Base-by-base conservation (phyloP, 805 yeast genomes). In the Barnettozyma salicaria region DNA sequence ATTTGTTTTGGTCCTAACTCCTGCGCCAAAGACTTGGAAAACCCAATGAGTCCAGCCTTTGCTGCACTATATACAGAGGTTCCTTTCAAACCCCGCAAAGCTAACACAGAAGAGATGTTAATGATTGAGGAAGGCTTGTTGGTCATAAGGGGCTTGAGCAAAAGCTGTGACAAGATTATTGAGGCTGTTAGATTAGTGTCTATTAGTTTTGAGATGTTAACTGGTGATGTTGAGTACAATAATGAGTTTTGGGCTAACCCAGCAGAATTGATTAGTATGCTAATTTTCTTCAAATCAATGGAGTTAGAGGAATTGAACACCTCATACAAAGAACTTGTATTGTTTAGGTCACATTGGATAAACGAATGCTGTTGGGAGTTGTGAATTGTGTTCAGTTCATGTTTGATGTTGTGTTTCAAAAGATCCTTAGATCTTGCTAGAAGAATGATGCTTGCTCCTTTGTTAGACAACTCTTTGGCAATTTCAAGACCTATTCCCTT, bases 31-130 rank as follows among this genome's bases (percentile, higher is more conserved):
- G 79, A 56, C 30, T 64, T 58, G 0, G 87, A 72, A 47, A 85
- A 76, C 4, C 80, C 80, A 32, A 72, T 59, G 4, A 86, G 50
- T 0, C 87, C 95, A 0, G 80, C 78, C 52, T 86, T 86, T 36
- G 81, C 64, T 0, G 88, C 83, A 0, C 80, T 62, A 48, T 86
- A 86, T 0, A 78, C 78, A 0, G 76, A 44, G 0, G 87, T 69
- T 1, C 94, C 94, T 4, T 71, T 68, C 5, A 47, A 34, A 1
- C 67, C 71, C 1, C 67, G 60, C 4, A 61, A 30, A 0, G 81
- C 75, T 17, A 86, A 59, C 7, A 80, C 67, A 0, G 94, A 83
- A 2, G 90, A 73, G 1, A 86, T 58, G 50, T 81, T 84, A 22
- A 85, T 50, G 11, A 86, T 73, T 18, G 61, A 44, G 38, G 50